Evolutionary conservation across 805 yeast genomes (phyloP).

Genomic region (Wickerhamomyces queroliae): DNA sequence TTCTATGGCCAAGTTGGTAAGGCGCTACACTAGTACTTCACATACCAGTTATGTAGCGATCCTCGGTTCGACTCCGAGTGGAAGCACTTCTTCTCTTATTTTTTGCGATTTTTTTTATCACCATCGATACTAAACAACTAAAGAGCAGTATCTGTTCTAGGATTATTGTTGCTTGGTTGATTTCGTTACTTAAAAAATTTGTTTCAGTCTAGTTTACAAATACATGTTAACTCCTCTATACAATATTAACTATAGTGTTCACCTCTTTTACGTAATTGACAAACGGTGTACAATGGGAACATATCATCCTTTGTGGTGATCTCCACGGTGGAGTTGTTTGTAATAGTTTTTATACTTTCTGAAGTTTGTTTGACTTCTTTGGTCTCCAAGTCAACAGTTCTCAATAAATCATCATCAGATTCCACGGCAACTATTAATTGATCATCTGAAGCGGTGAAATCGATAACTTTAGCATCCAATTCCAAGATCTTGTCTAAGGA

Average conservation of each 20-base stretch:
- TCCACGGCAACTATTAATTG: constrained; percentile 30
- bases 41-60: constrained; percentile 4
- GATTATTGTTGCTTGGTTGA: no score
- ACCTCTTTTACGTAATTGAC: constrained; percentile 56
- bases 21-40: constrained; percentile 76
- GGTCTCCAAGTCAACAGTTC: constrained; percentile 14
- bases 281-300: constrained; percentile 46
- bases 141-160: no score
- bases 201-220: no score
- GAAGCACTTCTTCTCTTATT: not conserved
- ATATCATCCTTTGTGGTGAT: constrained; percentile 17
- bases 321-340: constrained; percentile 14
- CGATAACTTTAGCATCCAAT: constrained; percentile 24
- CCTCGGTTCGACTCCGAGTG: constrained; percentile 4
- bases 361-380: constrained; percentile 29
- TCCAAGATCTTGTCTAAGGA: constrained; percentile 24
- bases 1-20: constrained; percentile 52
- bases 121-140: no score
- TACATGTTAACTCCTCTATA: not conserved
- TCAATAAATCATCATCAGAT: constrained; percentile 16
- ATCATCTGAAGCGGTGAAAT: constrained; percentile 27
- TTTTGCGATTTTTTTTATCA: not conserved
- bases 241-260: constrained; percentile 38
- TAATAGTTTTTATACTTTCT: constrained; percentile 17
- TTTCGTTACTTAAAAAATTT: no score